Evolutionary conservation across 1,139 yeast genomes (phyloP).

Genomic region (Ogataea hybrid): DNA sequence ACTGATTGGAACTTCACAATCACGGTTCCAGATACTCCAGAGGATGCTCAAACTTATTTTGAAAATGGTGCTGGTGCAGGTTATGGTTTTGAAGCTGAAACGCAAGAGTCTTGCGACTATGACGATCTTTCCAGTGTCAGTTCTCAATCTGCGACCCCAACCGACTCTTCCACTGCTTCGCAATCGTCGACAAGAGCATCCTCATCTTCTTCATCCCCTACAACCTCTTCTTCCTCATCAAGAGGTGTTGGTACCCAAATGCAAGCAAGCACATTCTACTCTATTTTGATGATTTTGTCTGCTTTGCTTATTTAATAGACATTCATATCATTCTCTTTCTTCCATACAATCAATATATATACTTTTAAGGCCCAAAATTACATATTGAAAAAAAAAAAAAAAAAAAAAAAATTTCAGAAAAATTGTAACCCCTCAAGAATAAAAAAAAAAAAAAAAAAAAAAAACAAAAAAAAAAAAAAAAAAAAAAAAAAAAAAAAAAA

Average conservation of each 20-base stretch:
- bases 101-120: constrained; percentile 69
- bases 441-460: too few relatives aligned
- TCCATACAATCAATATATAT: neutral
- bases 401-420: too few relatives aligned
- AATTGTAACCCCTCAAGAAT: too few relatives aligned
- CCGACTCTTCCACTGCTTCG: constrained; percentile 29
- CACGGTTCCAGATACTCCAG: constrained; percentile 74
- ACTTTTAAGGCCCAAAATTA: too few relatives aligned
- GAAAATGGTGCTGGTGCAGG: constrained; percentile 76
- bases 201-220: constrained; percentile 11
- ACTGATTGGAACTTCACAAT: constrained; percentile 56
- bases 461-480: too few relatives aligned
- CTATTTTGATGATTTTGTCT: constrained; percentile 16
- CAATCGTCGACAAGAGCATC: constrained; percentile 15
- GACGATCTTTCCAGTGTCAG: constrained; percentile 39
- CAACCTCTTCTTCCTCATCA: constrained; percentile 18
- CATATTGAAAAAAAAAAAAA: neutral
- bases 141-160: constrained; percentile 26
- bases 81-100: constrained; percentile 71
- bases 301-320: constrained; percentile 16
- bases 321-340: neutral
- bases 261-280: constrained; percentile 7
- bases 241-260: constrained; percentile 10
- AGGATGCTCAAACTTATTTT: constrained; percentile 69
- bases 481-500: too few relatives aligned